phyloP scores from a whole-genome alignment of 2,329 filamentous ascomycete genomes.

The Apiospora arundinis region DNA sequence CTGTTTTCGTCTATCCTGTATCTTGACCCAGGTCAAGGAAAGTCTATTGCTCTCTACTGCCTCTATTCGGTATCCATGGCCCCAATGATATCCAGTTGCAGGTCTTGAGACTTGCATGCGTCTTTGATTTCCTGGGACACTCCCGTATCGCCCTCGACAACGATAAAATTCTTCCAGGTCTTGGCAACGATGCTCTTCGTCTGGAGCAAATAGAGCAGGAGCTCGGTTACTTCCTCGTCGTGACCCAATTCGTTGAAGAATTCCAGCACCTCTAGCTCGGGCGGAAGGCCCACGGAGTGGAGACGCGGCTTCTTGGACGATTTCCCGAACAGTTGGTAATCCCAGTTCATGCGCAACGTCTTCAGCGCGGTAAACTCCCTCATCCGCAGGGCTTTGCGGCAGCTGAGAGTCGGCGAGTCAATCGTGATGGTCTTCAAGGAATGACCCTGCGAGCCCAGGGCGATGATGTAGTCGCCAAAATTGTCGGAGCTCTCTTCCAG shows the following conservation, averaged over 20 bases:
- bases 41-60: neutral
- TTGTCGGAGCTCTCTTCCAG: slow-evolving; percentile 55
- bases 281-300: slow-evolving; percentile 54
- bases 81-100: slow-evolving; percentile 38
- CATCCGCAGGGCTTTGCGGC: slow-evolving; percentile 49
- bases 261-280: slow-evolving; percentile 51
- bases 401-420: slow-evolving; percentile 48
- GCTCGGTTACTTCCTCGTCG: slow-evolving; percentile 54
- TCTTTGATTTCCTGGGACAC: slow-evolving; percentile 44
- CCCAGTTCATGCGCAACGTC: slow-evolving; percentile 51
- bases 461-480: slow-evolving; percentile 53
- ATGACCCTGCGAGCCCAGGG: slow-evolving; percentile 47
- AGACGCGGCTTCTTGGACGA: slow-evolving; percentile 51
- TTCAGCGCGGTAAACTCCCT: slow-evolving; percentile 50
- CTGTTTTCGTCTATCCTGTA: neutral
- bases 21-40: neutral
- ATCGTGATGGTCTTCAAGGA: slow-evolving; percentile 53
- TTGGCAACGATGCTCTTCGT: slow-evolving; percentile 45
- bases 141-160: slow-evolving; percentile 42
- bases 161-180: slow-evolving; percentile 46
- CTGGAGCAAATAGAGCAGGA: slow-evolving; percentile 50
- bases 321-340: slow-evolving; percentile 55
- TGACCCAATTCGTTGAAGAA: slow-evolving; percentile 53
- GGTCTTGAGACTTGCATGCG: slow-evolving; percentile 42
- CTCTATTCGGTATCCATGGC: slow-evolving; percentile 21